Conservation (phyloP, 2,329 filamentous ascomycete species). For the Botrytis tulipae region DNA sequence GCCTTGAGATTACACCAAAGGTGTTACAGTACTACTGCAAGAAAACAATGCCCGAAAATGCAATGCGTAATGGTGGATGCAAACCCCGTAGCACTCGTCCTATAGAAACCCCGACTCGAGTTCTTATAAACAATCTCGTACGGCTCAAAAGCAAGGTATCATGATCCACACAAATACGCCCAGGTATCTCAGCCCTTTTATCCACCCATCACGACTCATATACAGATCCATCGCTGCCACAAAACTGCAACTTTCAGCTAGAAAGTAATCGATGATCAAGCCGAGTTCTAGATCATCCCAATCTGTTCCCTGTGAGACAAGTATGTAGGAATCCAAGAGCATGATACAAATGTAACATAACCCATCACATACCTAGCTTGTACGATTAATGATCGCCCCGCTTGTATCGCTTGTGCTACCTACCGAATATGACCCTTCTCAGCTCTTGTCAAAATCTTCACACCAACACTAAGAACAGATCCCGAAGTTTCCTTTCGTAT, state of each 20-base stretch:
- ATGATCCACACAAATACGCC: background rate
- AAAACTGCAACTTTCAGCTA: background rate
- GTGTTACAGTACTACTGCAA: background rate
- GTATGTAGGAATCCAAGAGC: background rate
- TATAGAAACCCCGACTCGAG: background rate
- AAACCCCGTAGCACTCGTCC: background rate
- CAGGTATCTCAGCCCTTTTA: constrained; percentile 5
- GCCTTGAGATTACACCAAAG: background rate
- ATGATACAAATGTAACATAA: background rate
- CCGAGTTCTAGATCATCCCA: background rate
- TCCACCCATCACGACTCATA: background rate
- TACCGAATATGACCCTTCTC: background rate
- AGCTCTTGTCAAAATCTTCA: background rate
- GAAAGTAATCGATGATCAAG: background rate
- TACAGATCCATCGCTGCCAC: background rate
- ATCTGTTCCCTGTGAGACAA: background rate
- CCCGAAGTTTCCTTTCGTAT: background rate
- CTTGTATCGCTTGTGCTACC: background rate
- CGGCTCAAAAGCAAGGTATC: background rate
- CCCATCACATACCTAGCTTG: background rate
- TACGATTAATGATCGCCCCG: background rate
- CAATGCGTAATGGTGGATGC: background rate
- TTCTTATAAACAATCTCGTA: background rate
- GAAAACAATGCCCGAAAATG: background rate
- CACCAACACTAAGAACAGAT: background rate